These are phyloP conservation scores for Paecilomyces dactylethromorphus DNA, from an alignment of 2,329 filamentous ascomycete genomes.

Conservation along the genomic window DNA sequence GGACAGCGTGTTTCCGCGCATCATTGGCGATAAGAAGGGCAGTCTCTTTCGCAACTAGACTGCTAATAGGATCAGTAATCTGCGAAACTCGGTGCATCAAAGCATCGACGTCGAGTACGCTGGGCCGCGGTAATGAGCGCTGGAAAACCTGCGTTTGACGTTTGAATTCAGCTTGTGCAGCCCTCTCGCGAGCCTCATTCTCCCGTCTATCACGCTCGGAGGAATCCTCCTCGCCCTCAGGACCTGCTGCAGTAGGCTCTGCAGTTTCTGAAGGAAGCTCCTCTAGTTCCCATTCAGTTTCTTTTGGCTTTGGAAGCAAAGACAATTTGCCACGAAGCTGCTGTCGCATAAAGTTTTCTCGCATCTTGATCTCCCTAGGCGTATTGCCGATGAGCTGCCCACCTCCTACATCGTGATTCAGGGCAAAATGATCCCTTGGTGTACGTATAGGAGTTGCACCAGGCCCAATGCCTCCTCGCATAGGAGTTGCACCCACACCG, in stretches of 20 bases:
- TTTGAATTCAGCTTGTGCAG: conserved; percentile 64
- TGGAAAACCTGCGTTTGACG: conserved; percentile 91
- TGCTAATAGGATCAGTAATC: conserved; percentile 58
- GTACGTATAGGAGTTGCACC: conserved; percentile 83
- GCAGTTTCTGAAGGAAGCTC: conserved; percentile 70
- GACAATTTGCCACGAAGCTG: conserved; percentile 61
- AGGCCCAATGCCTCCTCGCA: conserved; percentile 52
- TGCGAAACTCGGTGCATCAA: conserved; percentile 59
- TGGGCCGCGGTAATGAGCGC: conserved; percentile 70
- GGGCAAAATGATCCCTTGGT: conserved; percentile 75
- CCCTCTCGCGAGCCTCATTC: conserved; percentile 54
- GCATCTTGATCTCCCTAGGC: conserved; percentile 66
- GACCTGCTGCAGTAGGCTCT: conserved; percentile 47
- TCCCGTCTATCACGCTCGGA: conserved; percentile 71
- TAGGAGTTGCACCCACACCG: conserved; percentile 61
- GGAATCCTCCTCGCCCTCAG: conserved; percentile 57
- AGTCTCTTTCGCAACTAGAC: conserved; percentile 68
- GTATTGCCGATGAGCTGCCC: conserved; percentile 67
- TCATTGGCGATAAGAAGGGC: conserved; percentile 77
- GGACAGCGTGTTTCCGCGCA: conserved; percentile 65
- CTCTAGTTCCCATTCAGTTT: conserved; percentile 90
- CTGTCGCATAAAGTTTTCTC: conserved; percentile 61
- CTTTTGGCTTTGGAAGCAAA: conserved; percentile 83
- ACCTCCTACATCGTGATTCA: conserved; percentile 66
- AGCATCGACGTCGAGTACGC: conserved; percentile 61